These are phyloP conservation scores for Penicillium concentricum DNA, from an alignment of 2,329 filamentous ascomycete species.

Conservation along the genomic window DNA sequence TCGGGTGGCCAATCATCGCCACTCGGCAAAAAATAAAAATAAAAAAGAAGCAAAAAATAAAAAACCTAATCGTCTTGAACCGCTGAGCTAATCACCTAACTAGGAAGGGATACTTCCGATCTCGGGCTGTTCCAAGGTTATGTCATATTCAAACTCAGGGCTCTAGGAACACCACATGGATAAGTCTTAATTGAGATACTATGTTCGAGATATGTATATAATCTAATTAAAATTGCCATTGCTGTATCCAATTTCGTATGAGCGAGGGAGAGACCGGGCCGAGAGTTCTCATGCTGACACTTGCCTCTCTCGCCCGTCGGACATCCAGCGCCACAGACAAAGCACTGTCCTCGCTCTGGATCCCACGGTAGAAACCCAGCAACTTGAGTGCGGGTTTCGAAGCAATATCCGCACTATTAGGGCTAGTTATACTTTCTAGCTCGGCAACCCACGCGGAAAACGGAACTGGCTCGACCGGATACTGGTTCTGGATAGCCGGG, in stretches of 20 bases:
- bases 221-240: conserved; percentile 19
- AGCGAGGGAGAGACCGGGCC: conserved; percentile 44
- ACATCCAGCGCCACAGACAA: conserved; percentile 45
- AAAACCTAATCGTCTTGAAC: background rate
- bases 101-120: background rate
- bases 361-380: conserved; percentile 49
- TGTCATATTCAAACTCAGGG: background rate
- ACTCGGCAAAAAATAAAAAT: background rate
- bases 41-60: background rate
- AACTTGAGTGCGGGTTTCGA: conserved; percentile 55
- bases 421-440: conserved; percentile 45
- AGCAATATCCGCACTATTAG: conserved; percentile 38
- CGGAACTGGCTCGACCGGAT: conserved; percentile 43
- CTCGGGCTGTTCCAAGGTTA: background rate
- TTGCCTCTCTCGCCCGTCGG: conserved; percentile 41
- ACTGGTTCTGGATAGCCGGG: conserved; percentile 44
- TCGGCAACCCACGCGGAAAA: conserved; percentile 49
- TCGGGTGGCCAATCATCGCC: background rate
- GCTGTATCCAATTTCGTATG: conserved; percentile 43
- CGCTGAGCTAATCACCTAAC: background rate
- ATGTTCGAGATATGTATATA: background rate
- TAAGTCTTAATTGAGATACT: too few species aligned
- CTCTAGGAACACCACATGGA: background rate
- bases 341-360: conserved; percentile 27
- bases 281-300: conserved; percentile 46